phyloP scores from a whole-genome alignment of 176 grass and related monocot genomes.

The Lolium rigidum region DNA sequence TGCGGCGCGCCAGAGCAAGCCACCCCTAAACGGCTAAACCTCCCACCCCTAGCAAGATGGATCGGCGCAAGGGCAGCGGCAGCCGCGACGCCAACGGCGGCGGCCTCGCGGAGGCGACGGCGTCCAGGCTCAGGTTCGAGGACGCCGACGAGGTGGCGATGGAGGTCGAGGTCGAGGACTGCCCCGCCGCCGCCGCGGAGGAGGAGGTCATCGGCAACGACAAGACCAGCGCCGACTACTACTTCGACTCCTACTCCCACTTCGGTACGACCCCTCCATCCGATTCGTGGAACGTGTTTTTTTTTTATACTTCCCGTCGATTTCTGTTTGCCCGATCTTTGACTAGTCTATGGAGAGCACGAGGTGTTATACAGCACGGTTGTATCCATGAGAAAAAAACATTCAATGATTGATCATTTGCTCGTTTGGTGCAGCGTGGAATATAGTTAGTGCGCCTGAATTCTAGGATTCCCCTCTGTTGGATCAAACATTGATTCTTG shows the following conservation, averaged over 20 bases:
- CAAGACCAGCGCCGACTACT: conserved; percentile 97
- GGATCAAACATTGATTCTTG: not conserved
- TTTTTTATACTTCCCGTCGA: not conserved
- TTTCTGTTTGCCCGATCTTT: conserved; percentile 7
- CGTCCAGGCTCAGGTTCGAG: conserved; percentile 49
- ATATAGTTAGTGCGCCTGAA: not conserved
- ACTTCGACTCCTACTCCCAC: conserved; percentile 99
- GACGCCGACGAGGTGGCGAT: conserved; percentile 45
- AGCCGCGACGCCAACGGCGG: conserved; percentile 49
- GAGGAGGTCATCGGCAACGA: conserved; percentile 69
- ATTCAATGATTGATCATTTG: not conserved
- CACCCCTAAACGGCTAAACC: not conserved
- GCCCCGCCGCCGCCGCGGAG: conserved; percentile 12
- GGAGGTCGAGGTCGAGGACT: conserved; percentile 57
- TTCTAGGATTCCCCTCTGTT: not conserved
- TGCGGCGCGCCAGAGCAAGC: conserved; percentile 47
- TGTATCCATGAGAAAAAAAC: not conserved
- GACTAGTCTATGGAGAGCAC: not conserved
- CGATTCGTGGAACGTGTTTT: not conserved
- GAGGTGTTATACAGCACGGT: not conserved
- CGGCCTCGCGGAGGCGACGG: conserved; percentile 57
- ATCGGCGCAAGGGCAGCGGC: conserved; percentile 36
- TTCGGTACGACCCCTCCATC: conserved; percentile 54
- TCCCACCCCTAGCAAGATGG: conserved; percentile 14
- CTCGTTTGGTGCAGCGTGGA: not conserved